These are phyloP conservation scores for Aspergillus neoniger DNA, from an alignment of 2,329 filamentous ascomycete genomes.

Conservation along the genomic window DNA sequence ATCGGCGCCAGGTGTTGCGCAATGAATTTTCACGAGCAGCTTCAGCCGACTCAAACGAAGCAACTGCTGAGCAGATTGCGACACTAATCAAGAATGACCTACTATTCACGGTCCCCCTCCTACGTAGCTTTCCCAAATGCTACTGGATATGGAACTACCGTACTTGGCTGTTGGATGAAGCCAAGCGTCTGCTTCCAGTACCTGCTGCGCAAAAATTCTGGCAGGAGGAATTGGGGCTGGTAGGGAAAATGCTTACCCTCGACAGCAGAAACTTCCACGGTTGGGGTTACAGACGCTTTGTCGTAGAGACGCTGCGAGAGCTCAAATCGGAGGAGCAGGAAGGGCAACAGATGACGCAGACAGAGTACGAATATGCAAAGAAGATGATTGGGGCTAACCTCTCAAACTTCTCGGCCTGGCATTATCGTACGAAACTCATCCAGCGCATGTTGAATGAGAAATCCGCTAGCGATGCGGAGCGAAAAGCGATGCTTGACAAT, in stretches of 20 bases:
- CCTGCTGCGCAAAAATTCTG: slow-evolving; percentile 67
- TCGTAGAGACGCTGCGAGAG: slow-evolving; percentile 75
- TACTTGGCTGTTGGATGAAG: slow-evolving; percentile 76
- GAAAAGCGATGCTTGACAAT: slow-evolving; percentile 70
- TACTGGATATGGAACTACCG: slow-evolving; percentile 99
- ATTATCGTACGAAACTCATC: slow-evolving; percentile 83
- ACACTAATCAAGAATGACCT: slow-evolving; percentile 71
- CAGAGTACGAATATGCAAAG: slow-evolving; percentile 86
- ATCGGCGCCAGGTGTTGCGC: slow-evolving; percentile 68
- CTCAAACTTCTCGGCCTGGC: slow-evolving; percentile 97
- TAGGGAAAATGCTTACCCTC: slow-evolving; percentile 81
- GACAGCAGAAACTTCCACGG: slow-evolving; percentile 95
- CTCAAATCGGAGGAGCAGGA: slow-evolving; percentile 36
- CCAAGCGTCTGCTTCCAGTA: slow-evolving; percentile 63
- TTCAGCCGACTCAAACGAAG: slow-evolving; percentile 30
- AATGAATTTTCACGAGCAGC: slow-evolving; percentile 53
- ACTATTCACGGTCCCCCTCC: slow-evolving; percentile 76
- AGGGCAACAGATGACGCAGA: slow-evolving; percentile 68
- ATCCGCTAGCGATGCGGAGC: slow-evolving; percentile 60
- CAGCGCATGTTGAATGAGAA: slow-evolving; percentile 73
- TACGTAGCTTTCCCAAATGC: slow-evolving; percentile 88
- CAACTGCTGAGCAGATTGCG: slow-evolving; percentile 49
- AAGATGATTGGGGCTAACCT: slow-evolving; percentile 83
- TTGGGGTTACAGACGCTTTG: slow-evolving; percentile 84
- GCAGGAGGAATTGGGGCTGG: slow-evolving; percentile 79